Evolutionary conservation across 1,139 yeast genomes (phyloP).

Genomic region (Meyerozyma sp.): DNA sequence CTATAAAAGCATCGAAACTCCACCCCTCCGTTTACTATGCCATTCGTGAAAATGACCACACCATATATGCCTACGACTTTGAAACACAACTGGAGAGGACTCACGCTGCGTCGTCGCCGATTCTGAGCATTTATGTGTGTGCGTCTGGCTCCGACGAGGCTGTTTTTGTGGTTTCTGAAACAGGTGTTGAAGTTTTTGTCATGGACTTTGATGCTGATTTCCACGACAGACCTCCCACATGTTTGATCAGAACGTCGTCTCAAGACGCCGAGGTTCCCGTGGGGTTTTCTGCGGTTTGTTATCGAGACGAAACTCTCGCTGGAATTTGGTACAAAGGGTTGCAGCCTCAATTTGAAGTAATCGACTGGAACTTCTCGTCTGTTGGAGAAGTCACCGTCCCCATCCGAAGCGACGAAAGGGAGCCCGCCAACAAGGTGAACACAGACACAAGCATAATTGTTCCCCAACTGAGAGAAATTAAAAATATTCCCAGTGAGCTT

Average conservation of each 20-base stretch:
- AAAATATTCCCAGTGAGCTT: slow-evolving; percentile 18
- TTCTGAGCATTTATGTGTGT: slow-evolving; percentile 6
- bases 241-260: slow-evolving; percentile 7
- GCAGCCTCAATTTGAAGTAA: slow-evolving; percentile 18
- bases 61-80: slow-evolving; percentile 5
- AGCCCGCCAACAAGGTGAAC: slow-evolving; percentile 1
- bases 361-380: slow-evolving; percentile 15
- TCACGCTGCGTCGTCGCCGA: slow-evolving; percentile 3
- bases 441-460: slow-evolving; percentile 10
- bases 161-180: slow-evolving; percentile 22
- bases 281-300: slow-evolving; percentile 11
- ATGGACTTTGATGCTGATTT: slow-evolving; percentile 14
- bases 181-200: slow-evolving; percentile 28
- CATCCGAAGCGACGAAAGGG: slow-evolving; percentile 12
- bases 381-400: slow-evolving; percentile 13
- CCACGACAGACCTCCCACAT: slow-evolving; percentile 6
- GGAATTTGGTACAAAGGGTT: slow-evolving; percentile 37
- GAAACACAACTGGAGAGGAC: slow-evolving; percentile 2
- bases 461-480: slow-evolving; percentile 9
- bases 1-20: slow-evolving; percentile 6
- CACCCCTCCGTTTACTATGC: slow-evolving; percentile 6
- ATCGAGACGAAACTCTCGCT: slow-evolving; percentile 8
- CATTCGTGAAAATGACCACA: slow-evolving; percentile 3
- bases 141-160: slow-evolving; percentile 9
- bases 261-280: slow-evolving; percentile 3